These are phyloP conservation scores for Blastocystis sp. DNA, from an alignment of 352 stramenopile genomes.

Conservation along the genomic window DNA sequence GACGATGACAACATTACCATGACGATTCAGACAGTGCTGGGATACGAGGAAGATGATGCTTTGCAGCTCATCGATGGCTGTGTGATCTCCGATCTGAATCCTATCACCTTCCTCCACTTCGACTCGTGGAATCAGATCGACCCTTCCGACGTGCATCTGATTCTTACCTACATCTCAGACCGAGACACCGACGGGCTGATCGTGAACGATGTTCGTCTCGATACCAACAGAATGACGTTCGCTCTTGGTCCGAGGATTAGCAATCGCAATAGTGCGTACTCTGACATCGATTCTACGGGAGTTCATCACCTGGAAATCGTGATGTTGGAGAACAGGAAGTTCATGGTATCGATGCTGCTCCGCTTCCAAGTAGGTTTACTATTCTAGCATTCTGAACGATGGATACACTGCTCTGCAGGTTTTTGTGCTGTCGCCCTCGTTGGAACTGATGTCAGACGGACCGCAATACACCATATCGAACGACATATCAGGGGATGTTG, in stretches of 20 bases:
- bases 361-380: neutral
- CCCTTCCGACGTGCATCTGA: neutral
- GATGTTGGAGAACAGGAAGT: conserved; percentile 18
- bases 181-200: neutral
- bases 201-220: neutral
- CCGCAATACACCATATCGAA: conserved; percentile 25
- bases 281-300: neutral
- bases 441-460: conserved; percentile 9
- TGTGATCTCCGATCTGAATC: neutral
- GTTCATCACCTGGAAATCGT: neutral
- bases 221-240: neutral
- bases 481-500: neutral
- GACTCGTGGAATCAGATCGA: conserved; percentile 4
- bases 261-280: neutral
- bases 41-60: neutral
- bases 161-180: neutral
- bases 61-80: neutral
- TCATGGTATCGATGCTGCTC: neutral
- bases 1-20: neutral
- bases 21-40: neutral
- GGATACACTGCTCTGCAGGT: conserved; percentile 40
- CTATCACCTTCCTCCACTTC: neutral
- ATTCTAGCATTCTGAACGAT: conserved; percentile 45
- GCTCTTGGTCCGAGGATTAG: neutral
- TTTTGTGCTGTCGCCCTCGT: neutral